These are phyloP conservation scores for Erodium trifolium DNA, from an alignment of 441 rosid genomes.

Conservation along the genomic window DNA sequence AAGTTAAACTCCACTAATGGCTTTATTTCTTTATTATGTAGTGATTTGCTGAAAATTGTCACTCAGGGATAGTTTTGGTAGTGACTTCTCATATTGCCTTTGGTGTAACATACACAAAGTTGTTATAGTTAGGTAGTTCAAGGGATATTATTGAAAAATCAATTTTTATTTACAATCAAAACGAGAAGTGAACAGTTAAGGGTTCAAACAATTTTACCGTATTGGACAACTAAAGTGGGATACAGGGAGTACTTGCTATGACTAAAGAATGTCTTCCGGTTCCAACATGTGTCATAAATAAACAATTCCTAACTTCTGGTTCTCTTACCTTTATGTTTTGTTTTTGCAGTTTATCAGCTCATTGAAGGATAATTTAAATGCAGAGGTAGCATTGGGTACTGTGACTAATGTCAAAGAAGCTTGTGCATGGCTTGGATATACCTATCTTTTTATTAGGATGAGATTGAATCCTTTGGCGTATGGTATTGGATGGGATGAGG, in stretches of 20 bases:
- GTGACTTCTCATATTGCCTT: no score
- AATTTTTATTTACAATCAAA: neutral
- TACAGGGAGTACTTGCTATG: neutral
- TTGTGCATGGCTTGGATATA: slow-evolving; percentile 98
- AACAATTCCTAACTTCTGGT: slow-evolving; percentile 1
- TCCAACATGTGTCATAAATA: neutral
- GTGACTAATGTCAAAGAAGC: slow-evolving; percentile 99
- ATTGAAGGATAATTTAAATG: slow-evolving; percentile 88
- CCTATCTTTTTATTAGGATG: slow-evolving; percentile 96
- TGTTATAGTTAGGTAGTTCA: neutral
- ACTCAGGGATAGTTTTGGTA: no score
- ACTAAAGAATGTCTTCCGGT: neutral
- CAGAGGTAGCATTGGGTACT: slow-evolving; percentile 98
- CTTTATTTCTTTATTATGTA: no score
- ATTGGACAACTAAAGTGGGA: neutral
- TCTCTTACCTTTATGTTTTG: slow-evolving; percentile 12
- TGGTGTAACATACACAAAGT: neutral
- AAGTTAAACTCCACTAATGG: no score
- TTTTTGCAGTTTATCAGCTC: slow-evolving; percentile 84
- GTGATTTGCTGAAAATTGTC: no score
- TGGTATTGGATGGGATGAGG: slow-evolving; percentile 99
- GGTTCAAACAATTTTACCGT: neutral
- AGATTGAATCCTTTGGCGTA: slow-evolving; percentile 93
- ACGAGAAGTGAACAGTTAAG: neutral
- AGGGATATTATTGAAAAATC: neutral